Conservation (phyloP, 2,329 filamentous ascomycete species). For the Meredithiella fracta region DNA sequence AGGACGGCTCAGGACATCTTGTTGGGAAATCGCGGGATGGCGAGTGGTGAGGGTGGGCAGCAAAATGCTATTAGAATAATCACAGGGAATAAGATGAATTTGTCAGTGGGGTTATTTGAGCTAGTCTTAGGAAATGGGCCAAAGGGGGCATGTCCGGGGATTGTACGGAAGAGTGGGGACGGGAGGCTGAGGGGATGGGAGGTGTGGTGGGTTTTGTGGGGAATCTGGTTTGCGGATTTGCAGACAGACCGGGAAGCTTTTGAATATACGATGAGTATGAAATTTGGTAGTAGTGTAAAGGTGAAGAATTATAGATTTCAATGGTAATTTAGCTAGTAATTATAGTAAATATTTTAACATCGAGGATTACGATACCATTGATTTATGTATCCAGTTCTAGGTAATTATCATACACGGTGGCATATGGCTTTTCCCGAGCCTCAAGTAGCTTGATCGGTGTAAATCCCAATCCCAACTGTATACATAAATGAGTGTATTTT, state of each 20-base stretch:
- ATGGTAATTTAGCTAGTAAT: too few relatives aligned
- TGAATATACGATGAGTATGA: too few relatives aligned
- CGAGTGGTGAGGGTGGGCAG: not conserved
- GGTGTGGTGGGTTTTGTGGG: not conserved
- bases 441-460: not conserved
- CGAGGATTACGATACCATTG: too few relatives aligned
- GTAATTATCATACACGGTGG: too few relatives aligned
- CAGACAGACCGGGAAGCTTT: too few relatives aligned
- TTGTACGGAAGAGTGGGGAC: slow-evolving; percentile 2
- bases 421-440: too few relatives aligned
- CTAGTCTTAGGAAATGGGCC: not conserved
- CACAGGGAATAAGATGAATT: not conserved
- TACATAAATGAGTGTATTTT: not conserved
- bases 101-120: too few relatives aligned
- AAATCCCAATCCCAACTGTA: not conserved
- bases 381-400: too few relatives aligned
- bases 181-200: not conserved
- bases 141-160: not conserved
- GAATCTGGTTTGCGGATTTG: not conserved
- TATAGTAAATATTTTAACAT: too few relatives aligned
- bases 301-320: too few relatives aligned
- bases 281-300: too few relatives aligned
- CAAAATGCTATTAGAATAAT: not conserved
- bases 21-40: not conserved
- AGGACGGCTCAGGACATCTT: not conserved